phyloP scores from a whole-genome alignment of 345 rosid genomes.

The Trapa incisa region DNA sequence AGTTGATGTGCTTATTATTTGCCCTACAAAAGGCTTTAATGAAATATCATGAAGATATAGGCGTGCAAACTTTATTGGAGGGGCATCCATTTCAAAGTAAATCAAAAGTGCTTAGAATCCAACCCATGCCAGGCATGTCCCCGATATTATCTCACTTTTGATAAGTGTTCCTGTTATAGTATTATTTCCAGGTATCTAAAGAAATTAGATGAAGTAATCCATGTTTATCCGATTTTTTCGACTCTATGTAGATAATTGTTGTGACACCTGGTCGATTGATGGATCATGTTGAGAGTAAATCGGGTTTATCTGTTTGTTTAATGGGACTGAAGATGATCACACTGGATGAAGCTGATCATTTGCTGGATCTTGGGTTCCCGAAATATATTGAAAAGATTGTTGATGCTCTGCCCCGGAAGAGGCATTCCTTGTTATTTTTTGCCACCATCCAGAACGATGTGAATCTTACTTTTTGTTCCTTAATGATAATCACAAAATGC shows the following conservation, averaged over 20 bases:
- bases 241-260: slow-evolving; percentile 52
- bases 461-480: slow-evolving; percentile 3
- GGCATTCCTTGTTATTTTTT: slow-evolving; percentile 81
- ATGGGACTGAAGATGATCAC: slow-evolving; percentile 85
- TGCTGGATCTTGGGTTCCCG: slow-evolving; percentile 86
- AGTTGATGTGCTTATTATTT: slow-evolving; percentile 56
- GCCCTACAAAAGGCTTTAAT: slow-evolving; percentile 79
- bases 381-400: slow-evolving; percentile 85
- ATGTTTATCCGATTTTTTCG: neutral
- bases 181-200: neutral
- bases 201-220: neutral
- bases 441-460: slow-evolving; percentile 97
- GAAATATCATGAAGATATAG: slow-evolving; percentile 71
- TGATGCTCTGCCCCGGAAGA: slow-evolving; percentile 73
- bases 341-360: slow-evolving; percentile 93
- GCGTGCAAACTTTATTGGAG: slow-evolving; percentile 78
- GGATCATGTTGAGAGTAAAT: slow-evolving; percentile 88
- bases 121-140: slow-evolving; percentile 81
- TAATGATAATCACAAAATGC: slow-evolving; percentile 4
- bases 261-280: slow-evolving; percentile 94
- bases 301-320: slow-evolving; percentile 62
- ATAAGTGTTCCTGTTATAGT: neutral
- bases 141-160: slow-evolving; percentile 1
- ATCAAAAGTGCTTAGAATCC: slow-evolving; percentile 65
- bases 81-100: slow-evolving; percentile 87